A percentile compares a stretch with the other conserved stretches of the same genome.
These are phyloP conservation scores for Primulina huaijiensis DNA, from an alignment of 257 asterid genomes.

Conservation along the genomic window DNA sequence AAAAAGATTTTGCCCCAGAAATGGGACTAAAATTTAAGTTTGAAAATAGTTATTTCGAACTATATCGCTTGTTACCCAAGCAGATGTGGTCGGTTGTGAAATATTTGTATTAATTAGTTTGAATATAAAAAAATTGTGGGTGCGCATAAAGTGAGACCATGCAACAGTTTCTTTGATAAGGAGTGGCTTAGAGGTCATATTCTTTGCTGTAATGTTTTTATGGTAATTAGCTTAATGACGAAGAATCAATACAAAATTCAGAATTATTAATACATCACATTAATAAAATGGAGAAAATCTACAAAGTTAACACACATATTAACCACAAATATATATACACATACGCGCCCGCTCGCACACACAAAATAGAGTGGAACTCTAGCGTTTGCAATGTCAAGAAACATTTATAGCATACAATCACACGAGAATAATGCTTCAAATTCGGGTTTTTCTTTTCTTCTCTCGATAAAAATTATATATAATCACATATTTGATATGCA, in stretches of 20 bases:
- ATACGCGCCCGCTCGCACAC: not conserved
- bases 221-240: constrained; percentile 54
- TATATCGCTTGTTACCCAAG: no score
- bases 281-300: not conserved
- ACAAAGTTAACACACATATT: not conserved
- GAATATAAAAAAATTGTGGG: no score
- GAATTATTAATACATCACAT: not conserved
- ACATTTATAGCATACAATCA: no score
- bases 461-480: no score
- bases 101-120: no score
- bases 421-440: not conserved
- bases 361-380: not conserved
- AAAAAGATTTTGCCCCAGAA: no score
- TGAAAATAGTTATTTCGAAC: no score
- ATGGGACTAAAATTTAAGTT: no score
- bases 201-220: constrained; percentile 29
- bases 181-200: constrained; percentile 27
- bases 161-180: not conserved
- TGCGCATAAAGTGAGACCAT: no score
- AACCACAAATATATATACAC: no score
- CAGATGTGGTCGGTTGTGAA: no score
- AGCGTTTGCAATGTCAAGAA: not conserved
- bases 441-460: no score
- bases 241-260: constrained; percentile 47
- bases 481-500: not conserved